A percentile compares a stretch with the other conserved stretches of the same genome.
Conservation (phyloP, 495 filamentous ascomycete genomes). For the Aspergillus carlsbadensis region DNA sequence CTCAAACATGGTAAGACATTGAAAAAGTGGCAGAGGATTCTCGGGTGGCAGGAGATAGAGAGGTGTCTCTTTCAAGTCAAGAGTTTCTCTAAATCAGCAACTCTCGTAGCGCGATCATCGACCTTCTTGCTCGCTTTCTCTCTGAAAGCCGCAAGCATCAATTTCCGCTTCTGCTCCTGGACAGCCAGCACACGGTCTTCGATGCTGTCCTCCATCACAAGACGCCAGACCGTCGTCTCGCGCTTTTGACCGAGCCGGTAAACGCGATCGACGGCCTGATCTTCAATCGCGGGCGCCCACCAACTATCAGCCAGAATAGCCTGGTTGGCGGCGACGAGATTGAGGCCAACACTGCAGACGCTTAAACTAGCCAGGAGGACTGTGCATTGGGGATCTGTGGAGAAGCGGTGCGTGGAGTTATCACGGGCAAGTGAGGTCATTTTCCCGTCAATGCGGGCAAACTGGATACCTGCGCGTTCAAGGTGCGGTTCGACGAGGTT, state of each 20-base stretch:
- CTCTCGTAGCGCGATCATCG: slow-evolving; percentile 47
- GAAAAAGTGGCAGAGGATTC: slow-evolving; percentile 6
- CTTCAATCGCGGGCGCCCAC: slow-evolving; percentile 95
- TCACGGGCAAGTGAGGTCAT: slow-evolving; percentile 71
- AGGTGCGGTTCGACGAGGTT: slow-evolving; percentile 75
- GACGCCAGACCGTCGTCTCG: slow-evolving; percentile 73
- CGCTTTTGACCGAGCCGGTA: slow-evolving; percentile 83
- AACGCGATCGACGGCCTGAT: slow-evolving; percentile 89
- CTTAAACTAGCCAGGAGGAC: slow-evolving; percentile 81
- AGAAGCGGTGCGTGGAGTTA: slow-evolving; percentile 63
- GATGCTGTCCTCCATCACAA: slow-evolving; percentile 82
- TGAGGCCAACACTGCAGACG: slow-evolving; percentile 85
- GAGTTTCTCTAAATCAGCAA: slow-evolving; percentile 60
- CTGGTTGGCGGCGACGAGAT: slow-evolving; percentile 84
- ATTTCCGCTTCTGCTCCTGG: slow-evolving; percentile 75
- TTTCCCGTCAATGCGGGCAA: slow-evolving; percentile 78
- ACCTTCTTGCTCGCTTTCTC: slow-evolving; percentile 55
- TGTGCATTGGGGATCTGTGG: slow-evolving; percentile 64
- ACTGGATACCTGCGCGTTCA: slow-evolving; percentile 57
- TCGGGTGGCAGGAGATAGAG: slow-evolving; percentile 3
- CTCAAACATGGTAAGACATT: not conserved
- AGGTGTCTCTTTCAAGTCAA: slow-evolving; percentile 25
- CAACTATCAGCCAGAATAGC: slow-evolving; percentile 82
- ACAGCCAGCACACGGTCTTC: slow-evolving; percentile 83
- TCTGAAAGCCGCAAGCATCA: slow-evolving; percentile 75